Evolutionary conservation across 306 rosid species (phyloP).

Genomic region (Pachyrhizus erosus): DNA sequence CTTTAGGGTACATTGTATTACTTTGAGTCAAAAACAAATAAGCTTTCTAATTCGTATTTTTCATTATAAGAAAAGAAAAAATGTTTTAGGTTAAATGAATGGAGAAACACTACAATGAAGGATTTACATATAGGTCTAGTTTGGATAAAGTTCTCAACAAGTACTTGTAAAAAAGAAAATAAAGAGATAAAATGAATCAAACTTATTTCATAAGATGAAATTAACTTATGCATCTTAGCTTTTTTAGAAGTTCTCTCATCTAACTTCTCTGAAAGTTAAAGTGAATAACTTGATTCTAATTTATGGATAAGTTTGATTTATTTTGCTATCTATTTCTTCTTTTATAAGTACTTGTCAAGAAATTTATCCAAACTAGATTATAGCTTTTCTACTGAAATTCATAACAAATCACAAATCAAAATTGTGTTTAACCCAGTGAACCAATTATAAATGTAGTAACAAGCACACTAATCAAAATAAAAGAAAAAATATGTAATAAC

Average conservation of each 20-base stretch:
- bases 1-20: neutral
- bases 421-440: slow-evolving; percentile 25
- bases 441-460: neutral
- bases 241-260: no score
- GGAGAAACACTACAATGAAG: neutral
- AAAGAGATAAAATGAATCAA: neutral
- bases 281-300: no score
- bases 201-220: neutral
- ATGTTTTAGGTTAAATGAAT: no score
- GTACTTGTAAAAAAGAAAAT: neutral
- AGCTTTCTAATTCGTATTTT: neutral
- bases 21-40: neutral
- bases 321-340: no score
- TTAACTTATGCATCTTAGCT: neutral
- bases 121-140: neutral
- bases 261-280: no score
- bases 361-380: no score
- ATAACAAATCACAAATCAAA: neutral
- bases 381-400: neutral
- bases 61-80: no score
- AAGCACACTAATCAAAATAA: no score
- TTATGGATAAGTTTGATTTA: no score
- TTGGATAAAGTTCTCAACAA: neutral
- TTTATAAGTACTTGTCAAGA: no score
- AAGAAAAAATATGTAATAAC: no score